These are phyloP conservation scores for Vitis hybrid DNA, from an alignment of 177 flowering plant species.

Conservation along the genomic window DNA sequence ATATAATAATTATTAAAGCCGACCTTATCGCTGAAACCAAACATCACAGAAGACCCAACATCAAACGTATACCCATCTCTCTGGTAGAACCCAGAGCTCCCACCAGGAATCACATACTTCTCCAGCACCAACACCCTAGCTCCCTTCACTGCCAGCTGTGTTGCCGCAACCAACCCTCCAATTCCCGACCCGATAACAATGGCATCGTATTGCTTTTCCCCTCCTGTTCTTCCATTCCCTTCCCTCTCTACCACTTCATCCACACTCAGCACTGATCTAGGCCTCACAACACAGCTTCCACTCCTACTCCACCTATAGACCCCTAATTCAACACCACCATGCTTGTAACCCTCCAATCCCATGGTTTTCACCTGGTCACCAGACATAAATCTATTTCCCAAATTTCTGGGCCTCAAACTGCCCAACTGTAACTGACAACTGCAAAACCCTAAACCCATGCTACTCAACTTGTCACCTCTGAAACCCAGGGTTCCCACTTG, in stretches of 20 bases:
- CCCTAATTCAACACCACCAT: constrained; percentile 12
- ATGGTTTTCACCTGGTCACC: not conserved
- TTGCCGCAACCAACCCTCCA: constrained; percentile 94
- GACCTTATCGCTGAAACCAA: constrained; percentile 98
- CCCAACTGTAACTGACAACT: not conserved
- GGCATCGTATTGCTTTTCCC: constrained; percentile 54
- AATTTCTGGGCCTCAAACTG: constrained; percentile 5
- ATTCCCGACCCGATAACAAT: constrained; percentile 95
- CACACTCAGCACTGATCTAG: constrained; percentile 36
- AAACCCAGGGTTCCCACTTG: not conserved
- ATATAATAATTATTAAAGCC: constrained; percentile 5
- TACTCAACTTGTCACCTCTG: not conserved
- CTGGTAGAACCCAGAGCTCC: constrained; percentile 89
- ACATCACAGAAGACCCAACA: constrained; percentile 98
- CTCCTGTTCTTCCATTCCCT: constrained; percentile 15
- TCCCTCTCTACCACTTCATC: constrained; percentile 29
- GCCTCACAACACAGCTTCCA: constrained; percentile 11
- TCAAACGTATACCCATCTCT: constrained; percentile 91
- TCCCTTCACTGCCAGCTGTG: constrained; percentile 93
- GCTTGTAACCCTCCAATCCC: not conserved
- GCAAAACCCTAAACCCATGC: constrained; percentile 1
- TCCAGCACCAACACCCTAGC: constrained; percentile 91
- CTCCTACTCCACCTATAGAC: constrained; percentile 2
- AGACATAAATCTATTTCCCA: not conserved
- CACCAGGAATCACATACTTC: constrained; percentile 98